Evolutionary conservation across 192 early-diverging fungal species (phyloP), one percentile per base, ranked within the genome.

Genomic region (Obelidium mucronatum): DNA sequence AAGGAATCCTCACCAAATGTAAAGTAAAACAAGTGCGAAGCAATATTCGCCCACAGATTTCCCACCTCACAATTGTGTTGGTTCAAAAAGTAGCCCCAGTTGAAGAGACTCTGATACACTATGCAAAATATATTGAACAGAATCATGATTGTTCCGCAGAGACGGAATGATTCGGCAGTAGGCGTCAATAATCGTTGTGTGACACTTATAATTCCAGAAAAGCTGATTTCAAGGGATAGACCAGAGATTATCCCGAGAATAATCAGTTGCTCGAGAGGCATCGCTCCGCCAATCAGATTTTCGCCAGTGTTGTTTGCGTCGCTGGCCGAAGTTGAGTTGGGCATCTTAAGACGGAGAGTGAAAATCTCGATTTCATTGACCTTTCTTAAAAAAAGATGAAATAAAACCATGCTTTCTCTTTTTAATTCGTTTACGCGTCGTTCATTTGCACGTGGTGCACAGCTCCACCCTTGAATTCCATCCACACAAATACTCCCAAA

Each of bases 381-480:
- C 19, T 48, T 48, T 6, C 44, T 48, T 48, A 48, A 15, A 48
- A 11, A 48, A 19, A 48, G 44, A 15, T 48, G 19, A 48, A 48
- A 48, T 15, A 15, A 48, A 48, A 48, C 44, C 8, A 48, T 6
- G 19, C 44, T 6, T 48, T 48, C 44, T 48, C 44, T 48, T 48
- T n/a, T n/a, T n/a, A n/a, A n/a, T n/a, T n/a, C n/a, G n/a, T n/a
- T n/a, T n/a, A n/a, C n/a, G n/a, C n/a, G n/a, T n/a, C n/a, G n/a
- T n/a, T n/a, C 48, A 51, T 51, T 22, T 58, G 55, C 8, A 88
- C 88, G 82, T 90, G 91, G 24, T 82, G 69, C 26, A 58, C 69
- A 37, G 40, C 69, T 11, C 69, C 69, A 13, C 69, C 69, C 30
- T 19, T 51, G 1, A 24, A 40, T 33, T 67, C 66, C 22, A 51